Percentiles rank a stretch among this genome's conserved stretches.
phyloP scores from a whole-genome alignment of 225 moss, liverwort and hornwort genomes.

The Polytrichum commune region DNA sequence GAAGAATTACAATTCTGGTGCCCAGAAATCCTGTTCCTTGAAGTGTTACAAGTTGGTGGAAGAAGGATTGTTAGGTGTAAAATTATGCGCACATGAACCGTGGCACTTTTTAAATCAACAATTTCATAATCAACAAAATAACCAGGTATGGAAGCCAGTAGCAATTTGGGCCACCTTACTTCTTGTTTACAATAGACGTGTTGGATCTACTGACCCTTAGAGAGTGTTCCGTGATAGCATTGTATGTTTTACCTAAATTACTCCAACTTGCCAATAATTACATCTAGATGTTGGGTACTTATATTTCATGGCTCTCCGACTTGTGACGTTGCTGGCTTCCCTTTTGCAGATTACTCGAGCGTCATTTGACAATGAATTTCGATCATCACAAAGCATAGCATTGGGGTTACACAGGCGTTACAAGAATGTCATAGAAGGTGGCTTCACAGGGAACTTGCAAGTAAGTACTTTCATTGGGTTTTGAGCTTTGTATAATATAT shows the following conservation, averaged over 20 bases:
- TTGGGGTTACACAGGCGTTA: slow-evolving; percentile 78
- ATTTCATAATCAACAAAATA: slow-evolving; percentile 16
- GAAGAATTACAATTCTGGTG: slow-evolving; percentile 10
- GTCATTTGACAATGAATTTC: slow-evolving; percentile 78
- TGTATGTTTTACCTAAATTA: not conserved
- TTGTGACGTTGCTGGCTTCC: not conserved
- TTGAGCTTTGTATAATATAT: not conserved
- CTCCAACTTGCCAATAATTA: not conserved
- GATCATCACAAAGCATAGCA: slow-evolving; percentile 79
- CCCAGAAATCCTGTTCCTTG: slow-evolving; percentile 8
- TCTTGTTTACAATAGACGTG: too few relatives aligned
- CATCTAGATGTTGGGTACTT: not conserved
- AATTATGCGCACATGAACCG: slow-evolving; percentile 18
- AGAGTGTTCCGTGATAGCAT: not conserved
- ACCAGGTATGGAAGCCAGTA: slow-evolving; percentile 34
- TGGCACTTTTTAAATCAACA: slow-evolving; percentile 22
- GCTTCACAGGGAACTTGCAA: slow-evolving; percentile 64
- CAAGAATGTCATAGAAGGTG: slow-evolving; percentile 68
- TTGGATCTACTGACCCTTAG: not conserved
- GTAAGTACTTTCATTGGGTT: slow-evolving; percentile 27
- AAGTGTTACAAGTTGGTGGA: slow-evolving; percentile 13
- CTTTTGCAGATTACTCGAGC: slow-evolving; percentile 49
- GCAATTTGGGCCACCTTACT: not conserved
- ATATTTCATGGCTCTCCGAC: not conserved
- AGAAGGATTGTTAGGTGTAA: slow-evolving; percentile 13